phyloP scores from a whole-genome alignment of 176 grass and related monocot genomes.

The Pontederia crassipes region DNA sequence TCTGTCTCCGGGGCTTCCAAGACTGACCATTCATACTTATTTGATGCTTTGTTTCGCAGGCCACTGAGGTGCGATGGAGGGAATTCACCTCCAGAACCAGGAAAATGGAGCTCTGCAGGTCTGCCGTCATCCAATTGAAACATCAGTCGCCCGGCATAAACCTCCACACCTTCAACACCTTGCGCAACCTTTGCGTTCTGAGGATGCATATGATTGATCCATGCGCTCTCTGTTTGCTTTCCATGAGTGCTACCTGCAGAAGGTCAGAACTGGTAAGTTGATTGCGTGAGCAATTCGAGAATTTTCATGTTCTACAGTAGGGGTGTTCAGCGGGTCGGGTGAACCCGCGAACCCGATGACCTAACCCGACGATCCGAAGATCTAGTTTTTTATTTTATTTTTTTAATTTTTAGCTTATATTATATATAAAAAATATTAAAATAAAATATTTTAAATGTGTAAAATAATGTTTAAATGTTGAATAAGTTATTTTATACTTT shows the following conservation, averaged over 20 bases:
- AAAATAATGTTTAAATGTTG: no score
- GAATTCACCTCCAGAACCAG: conserved; percentile 57
- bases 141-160: conserved; percentile 63
- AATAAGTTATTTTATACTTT: no score
- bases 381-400: no score
- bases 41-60: conserved; percentile 53
- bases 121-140: conserved; percentile 85
- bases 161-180: conserved; percentile 44
- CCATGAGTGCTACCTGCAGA: conserved; percentile 37
- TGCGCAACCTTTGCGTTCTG: conserved; percentile 63
- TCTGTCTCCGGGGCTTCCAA: conserved; percentile 87
- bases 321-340: no score
- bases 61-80: conserved; percentile 43
- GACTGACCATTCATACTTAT: conserved; percentile 89
- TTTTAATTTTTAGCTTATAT: no score
- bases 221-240: conserved; percentile 48
- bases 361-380: no score
- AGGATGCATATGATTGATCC: conserved; percentile 71
- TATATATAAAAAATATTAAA: no score
- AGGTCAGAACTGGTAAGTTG: no score
- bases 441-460: no score
- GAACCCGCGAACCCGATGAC: no score
- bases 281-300: no score
- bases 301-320: no score
- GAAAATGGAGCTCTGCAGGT: conserved; percentile 79